Percentiles rank a stretch among this genome's conserved stretches.
Conservation (phyloP, 768 basidiomycete genomes). For the Leccinum sublutescens region DNA sequence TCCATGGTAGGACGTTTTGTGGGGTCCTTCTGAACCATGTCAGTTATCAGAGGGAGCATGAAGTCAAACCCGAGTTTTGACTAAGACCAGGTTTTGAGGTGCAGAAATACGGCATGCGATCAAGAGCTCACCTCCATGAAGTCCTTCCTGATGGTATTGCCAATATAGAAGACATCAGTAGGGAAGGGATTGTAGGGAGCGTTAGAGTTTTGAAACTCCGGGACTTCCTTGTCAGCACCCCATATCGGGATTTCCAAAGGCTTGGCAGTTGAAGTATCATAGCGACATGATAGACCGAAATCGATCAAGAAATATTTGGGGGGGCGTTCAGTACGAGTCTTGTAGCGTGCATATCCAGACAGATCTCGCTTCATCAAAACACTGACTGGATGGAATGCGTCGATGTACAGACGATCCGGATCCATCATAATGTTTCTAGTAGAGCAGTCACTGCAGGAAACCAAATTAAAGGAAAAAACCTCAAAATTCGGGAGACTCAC, state of each 20-base stretch:
- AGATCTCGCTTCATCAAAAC: background rate
- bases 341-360: background rate
- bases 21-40: conserved; percentile 40
- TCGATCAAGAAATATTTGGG: background rate
- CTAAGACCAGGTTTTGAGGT: background rate
- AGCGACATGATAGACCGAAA: background rate
- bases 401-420: background rate
- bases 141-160: background rate
- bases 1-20: conserved; percentile 37
- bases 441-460: background rate
- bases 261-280: background rate
- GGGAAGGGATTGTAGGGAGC: background rate
- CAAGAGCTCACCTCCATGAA: background rate
- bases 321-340: background rate
- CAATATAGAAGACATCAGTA: background rate
- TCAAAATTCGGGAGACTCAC: background rate
- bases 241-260: background rate
- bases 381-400: background rate
- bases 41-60: conserved; percentile 32
- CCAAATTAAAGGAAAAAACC: background rate
- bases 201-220: background rate
- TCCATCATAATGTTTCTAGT: background rate
- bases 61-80: conserved; percentile 26
- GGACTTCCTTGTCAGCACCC: background rate
- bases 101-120: background rate